A percentile compares a stretch with the other conserved stretches of the same genome.
Evolutionary conservation across 345 rosid genomes (phyloP).

Genomic region (Salix udensis): DNA sequence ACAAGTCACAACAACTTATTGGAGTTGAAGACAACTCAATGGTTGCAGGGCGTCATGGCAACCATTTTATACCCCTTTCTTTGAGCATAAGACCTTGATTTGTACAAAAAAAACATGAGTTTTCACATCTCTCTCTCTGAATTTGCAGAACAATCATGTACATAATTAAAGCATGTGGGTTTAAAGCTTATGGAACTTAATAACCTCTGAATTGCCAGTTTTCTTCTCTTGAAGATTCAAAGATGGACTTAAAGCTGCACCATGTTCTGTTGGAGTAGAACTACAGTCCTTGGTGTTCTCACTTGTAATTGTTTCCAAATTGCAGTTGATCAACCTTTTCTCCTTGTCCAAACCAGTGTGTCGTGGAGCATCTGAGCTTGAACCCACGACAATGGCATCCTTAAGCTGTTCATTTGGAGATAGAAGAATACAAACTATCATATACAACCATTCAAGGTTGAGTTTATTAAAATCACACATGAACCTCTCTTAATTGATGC

Average conservation of each 20-base stretch:
- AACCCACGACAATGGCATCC: constrained; percentile 13
- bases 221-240: constrained; percentile 31
- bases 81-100: background rate
- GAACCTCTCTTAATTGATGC: background rate
- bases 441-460: background rate
- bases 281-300: constrained; percentile 29
- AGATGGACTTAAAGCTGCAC: constrained; percentile 11
- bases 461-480: background rate
- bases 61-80: background rate
- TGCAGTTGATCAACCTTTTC: constrained; percentile 6
- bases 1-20: background rate
- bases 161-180: constrained; percentile 5
- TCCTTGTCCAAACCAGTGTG: constrained; percentile 7
- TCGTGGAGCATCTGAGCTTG: constrained; percentile 9
- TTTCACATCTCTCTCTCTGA: background rate
- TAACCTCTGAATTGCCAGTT: constrained; percentile 19
- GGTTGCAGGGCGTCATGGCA: background rate
- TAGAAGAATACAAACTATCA: constrained; percentile 3
- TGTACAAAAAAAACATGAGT: background rate
- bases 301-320: background rate
- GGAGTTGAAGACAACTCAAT: background rate
- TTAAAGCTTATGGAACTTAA: constrained; percentile 29
- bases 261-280: constrained; percentile 9
- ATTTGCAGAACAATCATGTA: background rate
- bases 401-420: constrained; percentile 27